phyloP scores from a whole-genome alignment of 2,329 filamentous ascomycete species.

The Xylariaceae sp. region DNA sequence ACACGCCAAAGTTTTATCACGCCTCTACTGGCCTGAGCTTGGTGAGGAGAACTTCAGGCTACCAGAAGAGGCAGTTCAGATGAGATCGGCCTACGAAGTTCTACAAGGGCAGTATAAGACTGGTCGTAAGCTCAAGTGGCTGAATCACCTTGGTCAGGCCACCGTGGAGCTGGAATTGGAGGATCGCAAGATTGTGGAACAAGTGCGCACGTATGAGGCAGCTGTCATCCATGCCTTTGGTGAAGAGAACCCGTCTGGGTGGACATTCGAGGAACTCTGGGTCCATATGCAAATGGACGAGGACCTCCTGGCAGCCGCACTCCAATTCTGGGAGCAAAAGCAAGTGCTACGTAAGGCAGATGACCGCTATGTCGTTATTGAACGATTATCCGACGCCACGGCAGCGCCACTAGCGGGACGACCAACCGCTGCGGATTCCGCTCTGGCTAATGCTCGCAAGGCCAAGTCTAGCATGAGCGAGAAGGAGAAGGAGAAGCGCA shows the following conservation, averaged over 20 bases:
- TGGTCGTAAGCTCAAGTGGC: slow-evolving; percentile 82
- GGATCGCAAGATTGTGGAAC: slow-evolving; percentile 68
- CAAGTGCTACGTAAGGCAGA: slow-evolving; percentile 55
- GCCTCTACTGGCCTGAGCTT: slow-evolving; percentile 87
- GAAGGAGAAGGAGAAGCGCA: slow-evolving; percentile 55
- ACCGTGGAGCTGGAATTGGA: slow-evolving; percentile 75
- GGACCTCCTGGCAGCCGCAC: slow-evolving; percentile 60
- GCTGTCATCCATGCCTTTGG: slow-evolving; percentile 79
- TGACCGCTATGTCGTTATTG: slow-evolving; percentile 62
- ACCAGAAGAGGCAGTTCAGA: slow-evolving; percentile 50
- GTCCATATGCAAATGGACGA: slow-evolving; percentile 65
- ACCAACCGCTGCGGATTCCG: slow-evolving; percentile 23
- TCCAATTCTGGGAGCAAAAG: slow-evolving; percentile 67
- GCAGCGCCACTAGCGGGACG: slow-evolving; percentile 26
- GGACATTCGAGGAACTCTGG: slow-evolving; percentile 48
- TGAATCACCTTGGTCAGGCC: slow-evolving; percentile 74
- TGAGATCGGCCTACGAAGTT: slow-evolving; percentile 66
- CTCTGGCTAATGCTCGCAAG: slow-evolving; percentile 44
- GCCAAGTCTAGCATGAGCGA: slow-evolving; percentile 50
- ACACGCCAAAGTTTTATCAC: slow-evolving; percentile 84
- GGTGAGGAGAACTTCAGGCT: slow-evolving; percentile 63
- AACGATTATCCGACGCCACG: slow-evolving; percentile 47
- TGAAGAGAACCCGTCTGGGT: slow-evolving; percentile 32
- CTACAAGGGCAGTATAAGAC: slow-evolving; percentile 78
- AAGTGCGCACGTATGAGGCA: slow-evolving; percentile 79